A percentile compares a stretch with the other conserved stretches of the same genome.
Evolutionary conservation across 805 yeast genomes (phyloP).

Genomic region (Yarrowia sp.): DNA sequence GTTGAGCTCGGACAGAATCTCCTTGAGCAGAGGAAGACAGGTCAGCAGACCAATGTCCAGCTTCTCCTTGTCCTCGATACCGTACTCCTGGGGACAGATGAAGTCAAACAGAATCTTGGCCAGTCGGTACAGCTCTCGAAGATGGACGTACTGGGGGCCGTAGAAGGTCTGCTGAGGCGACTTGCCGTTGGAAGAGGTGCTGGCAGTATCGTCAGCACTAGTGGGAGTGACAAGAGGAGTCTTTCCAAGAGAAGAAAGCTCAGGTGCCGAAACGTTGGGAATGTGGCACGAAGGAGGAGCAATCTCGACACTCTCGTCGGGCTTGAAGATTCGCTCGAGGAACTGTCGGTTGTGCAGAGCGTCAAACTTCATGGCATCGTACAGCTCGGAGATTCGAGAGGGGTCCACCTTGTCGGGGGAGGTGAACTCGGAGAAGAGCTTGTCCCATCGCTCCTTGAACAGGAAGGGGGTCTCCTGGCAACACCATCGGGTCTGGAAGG

Average conservation of each 20-base stretch:
- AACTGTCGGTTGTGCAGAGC: conserved; percentile 94
- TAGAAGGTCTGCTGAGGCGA: conserved; percentile 60
- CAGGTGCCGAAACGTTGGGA: conserved; percentile 41
- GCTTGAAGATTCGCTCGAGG: conserved; percentile 80
- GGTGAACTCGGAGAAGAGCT: conserved; percentile 87
- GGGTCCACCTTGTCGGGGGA: conserved; percentile 97
- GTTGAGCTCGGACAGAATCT: conserved; percentile 79
- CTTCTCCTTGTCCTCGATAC: conserved; percentile 93
- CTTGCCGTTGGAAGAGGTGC: conserved; percentile 45
- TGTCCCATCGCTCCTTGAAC: conserved; percentile 97
- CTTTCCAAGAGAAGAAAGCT: conserved; percentile 25
- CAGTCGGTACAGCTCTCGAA: conserved; percentile 86
- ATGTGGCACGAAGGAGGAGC: conserved; percentile 44
- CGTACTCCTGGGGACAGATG: conserved; percentile 98
- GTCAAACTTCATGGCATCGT: conserved; percentile 98
- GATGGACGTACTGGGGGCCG: conserved; percentile 75
- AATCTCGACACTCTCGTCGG: conserved; percentile 53
- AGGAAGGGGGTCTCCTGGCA: conserved; percentile 92
- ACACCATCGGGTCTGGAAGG: conserved; percentile 87
- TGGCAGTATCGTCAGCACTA: conserved; percentile 12
- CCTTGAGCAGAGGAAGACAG: conserved; percentile 90
- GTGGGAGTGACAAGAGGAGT: conserved; percentile 33
- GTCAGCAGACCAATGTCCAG: conserved; percentile 95
- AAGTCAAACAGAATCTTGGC: conserved; percentile 95
- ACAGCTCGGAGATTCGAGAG: conserved; percentile 91